A percentile compares a stretch with the other conserved stretches of the same genome.
Conservation (phyloP, 441 rosid species). For the Brassica balearica region DNA sequence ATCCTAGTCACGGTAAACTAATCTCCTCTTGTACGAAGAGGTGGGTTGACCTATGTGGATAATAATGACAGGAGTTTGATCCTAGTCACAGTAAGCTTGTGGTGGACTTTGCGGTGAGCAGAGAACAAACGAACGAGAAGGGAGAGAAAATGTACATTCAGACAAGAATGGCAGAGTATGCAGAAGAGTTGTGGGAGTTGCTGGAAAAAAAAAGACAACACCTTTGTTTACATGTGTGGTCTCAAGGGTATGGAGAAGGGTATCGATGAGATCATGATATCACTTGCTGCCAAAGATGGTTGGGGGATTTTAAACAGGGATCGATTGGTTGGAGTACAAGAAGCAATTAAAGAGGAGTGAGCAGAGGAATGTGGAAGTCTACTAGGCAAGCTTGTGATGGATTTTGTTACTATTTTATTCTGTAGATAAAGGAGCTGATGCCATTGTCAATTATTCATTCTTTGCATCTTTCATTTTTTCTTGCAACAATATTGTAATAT, state of each 20-base stretch:
- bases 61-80: constrained; percentile 70
- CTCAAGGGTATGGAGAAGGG: constrained; percentile 98
- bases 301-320: constrained; percentile 53
- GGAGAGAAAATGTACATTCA: constrained; percentile 99
- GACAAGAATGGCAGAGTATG: not conserved
- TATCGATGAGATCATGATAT: constrained; percentile 89
- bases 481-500: not conserved
- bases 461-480: constrained; percentile 28
- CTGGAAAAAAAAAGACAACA: constrained; percentile 65
- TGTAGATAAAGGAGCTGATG: constrained; percentile 34
- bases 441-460: constrained; percentile 17
- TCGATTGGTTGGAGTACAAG: constrained; percentile 89
- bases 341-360: constrained; percentile 84
- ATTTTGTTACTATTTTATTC: not conserved
- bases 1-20: not conserved
- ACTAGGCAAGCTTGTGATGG: constrained; percentile 46
- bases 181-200: too few species aligned
- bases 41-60: constrained; percentile 12
- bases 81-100: too few species aligned
- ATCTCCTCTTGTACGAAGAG: not conserved
- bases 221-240: constrained; percentile 93
- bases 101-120: constrained; percentile 63
- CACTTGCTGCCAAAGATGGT: constrained; percentile 89
- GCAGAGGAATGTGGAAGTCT: constrained; percentile 98
- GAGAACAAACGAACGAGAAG: constrained; percentile 87